These are phyloP conservation scores for Butyriboletus appendiculatus DNA, from an alignment of 1,284 basidiomycete genomes.

Conservation along the genomic window DNA sequence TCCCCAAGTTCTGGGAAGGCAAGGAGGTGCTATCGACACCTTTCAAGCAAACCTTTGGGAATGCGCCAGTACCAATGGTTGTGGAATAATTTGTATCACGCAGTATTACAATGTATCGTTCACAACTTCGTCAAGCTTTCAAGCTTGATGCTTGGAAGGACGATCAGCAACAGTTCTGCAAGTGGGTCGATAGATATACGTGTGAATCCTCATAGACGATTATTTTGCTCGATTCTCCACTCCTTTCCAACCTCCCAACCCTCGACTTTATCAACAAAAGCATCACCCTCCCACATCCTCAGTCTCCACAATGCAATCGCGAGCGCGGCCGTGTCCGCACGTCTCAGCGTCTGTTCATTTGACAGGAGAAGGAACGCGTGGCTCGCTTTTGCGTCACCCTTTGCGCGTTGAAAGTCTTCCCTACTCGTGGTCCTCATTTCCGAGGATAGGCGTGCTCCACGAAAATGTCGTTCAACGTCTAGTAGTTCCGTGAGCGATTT, in stretches of 20 bases:
- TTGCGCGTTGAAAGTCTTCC: constrained; percentile 9
- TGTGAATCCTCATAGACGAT: constrained; percentile 2
- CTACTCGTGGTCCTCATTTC: background rate
- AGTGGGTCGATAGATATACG: background rate
- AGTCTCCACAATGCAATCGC: constrained; percentile 75
- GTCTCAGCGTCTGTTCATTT: constrained; percentile 44
- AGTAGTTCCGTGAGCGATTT: constrained; percentile 49
- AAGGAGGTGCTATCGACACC: constrained; percentile 60
- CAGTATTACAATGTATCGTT: constrained; percentile 1
- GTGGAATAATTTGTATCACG: constrained; percentile 48
- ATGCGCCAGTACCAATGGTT: constrained; percentile 56
- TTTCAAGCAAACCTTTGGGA: constrained; percentile 37
- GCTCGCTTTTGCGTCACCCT: constrained; percentile 49
- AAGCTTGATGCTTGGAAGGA: background rate
- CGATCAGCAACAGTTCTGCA: background rate
- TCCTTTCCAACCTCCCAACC: constrained; percentile 36
- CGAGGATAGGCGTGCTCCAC: constrained; percentile 13
- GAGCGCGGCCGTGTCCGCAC: constrained; percentile 60
- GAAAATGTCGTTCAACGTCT: constrained; percentile 43
- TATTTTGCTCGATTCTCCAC: constrained; percentile 21
- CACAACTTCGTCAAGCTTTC: background rate
- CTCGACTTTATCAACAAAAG: constrained; percentile 25
- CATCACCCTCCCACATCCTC: constrained; percentile 66
- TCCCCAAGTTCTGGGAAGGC: constrained; percentile 87
- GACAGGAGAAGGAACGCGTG: constrained; percentile 70